phyloP scores from a whole-genome alignment of 257 asterid species.

The Nicotiana benthamiana region DNA sequence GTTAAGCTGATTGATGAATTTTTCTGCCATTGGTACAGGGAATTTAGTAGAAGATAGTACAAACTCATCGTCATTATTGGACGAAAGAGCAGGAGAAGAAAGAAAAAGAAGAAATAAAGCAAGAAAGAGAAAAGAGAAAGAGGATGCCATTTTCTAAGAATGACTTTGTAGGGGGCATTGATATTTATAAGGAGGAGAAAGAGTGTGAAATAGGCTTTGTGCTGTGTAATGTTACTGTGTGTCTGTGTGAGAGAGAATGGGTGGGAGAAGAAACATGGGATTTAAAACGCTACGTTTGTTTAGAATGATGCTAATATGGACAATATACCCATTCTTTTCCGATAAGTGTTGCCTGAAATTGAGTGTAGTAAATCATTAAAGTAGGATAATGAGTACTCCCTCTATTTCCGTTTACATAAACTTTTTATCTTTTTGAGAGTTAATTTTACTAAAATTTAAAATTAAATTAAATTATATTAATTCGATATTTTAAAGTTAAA shows the following conservation, averaged over 20 bases:
- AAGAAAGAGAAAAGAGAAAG: background rate
- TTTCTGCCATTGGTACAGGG: conserved; percentile 25
- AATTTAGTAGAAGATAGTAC: conserved; percentile 2
- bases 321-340: background rate
- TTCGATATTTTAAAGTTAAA: no score
- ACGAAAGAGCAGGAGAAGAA: background rate
- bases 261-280: conserved; percentile 7
- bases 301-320: conserved; percentile 7
- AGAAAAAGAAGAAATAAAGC: background rate
- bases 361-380: no score
- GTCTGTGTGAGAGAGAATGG: background rate
- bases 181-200: background rate
- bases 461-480: no score
- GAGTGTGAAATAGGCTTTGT: background rate
- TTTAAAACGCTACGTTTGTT: conserved; percentile 6
- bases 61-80: conserved; percentile 4
- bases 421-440: no score
- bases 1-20: conserved; percentile 42
- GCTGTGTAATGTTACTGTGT: background rate
- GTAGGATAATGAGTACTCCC: no score
- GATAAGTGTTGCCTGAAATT: no score
- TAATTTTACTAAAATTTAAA: no score
- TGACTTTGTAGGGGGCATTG: background rate
- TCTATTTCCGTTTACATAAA: no score
- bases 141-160: conserved; percentile 8